Conservation (phyloP, 2,329 filamentous ascomycete genomes). For the Fusarium anguioides region DNA sequence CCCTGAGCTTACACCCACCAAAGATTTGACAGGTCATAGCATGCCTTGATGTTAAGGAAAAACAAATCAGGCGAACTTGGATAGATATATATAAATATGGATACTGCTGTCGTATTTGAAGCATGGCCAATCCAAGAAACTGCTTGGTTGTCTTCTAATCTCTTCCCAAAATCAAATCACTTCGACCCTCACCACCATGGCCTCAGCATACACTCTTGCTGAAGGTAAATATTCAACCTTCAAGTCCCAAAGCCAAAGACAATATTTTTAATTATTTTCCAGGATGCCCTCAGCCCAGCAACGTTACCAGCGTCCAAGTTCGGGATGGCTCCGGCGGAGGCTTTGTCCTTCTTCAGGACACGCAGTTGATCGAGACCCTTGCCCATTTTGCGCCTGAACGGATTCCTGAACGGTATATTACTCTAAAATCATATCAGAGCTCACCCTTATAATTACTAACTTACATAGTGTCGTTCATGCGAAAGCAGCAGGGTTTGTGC, state of each 20-base stretch:
- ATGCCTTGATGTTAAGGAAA: too few species aligned
- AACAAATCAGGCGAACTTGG: too few species aligned
- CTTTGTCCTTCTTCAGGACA: conserved; percentile 67
- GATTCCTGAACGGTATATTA: conserved; percentile 57
- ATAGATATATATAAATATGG: too few species aligned
- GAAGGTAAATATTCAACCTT: background rate
- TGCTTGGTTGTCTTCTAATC: too few species aligned
- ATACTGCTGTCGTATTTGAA: too few species aligned
- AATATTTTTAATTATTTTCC: background rate
- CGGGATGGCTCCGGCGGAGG: conserved; percentile 9
- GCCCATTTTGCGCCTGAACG: conserved; percentile 64
- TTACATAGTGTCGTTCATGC: background rate
- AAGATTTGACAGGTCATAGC: too few species aligned
- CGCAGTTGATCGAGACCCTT: conserved; percentile 72
- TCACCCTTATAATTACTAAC: background rate
- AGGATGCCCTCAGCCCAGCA: conserved; percentile 5
- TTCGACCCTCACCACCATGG: background rate
- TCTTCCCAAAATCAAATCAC: too few species aligned
- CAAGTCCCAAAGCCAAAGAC: too few species aligned
- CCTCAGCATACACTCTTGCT: background rate
- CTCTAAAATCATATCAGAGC: too few species aligned
- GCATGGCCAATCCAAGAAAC: too few species aligned
- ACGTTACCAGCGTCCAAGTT: background rate
- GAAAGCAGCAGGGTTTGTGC: background rate
- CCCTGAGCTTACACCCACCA: too few species aligned